These are phyloP conservation scores for Sarocladium brachiariae DNA, from an alignment of 2,329 filamentous ascomycete species.

Conservation along the genomic window DNA sequence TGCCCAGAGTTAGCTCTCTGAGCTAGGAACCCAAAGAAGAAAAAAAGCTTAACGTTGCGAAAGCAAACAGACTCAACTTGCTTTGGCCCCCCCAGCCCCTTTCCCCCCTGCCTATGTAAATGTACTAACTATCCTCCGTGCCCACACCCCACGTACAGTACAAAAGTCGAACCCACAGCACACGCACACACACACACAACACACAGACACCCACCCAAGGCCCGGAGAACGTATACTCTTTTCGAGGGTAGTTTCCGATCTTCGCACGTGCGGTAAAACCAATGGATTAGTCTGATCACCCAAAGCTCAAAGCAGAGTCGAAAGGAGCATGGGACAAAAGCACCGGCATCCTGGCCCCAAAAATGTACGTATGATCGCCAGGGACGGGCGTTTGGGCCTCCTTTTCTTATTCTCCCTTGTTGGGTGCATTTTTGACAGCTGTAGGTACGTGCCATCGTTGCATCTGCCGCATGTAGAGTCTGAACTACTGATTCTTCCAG, in stretches of 20 bases:
- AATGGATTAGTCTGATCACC: neutral
- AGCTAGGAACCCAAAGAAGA: no score
- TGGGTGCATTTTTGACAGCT: neutral
- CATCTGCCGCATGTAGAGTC: no score
- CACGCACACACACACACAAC: neutral
- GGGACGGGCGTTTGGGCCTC: neutral
- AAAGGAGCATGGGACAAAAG: no score
- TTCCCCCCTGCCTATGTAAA: no score
- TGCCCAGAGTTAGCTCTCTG: no score
- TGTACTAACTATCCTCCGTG: no score
- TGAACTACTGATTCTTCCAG: no score
- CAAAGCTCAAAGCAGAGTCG: no score
- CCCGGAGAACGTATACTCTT: conserved; percentile 9
- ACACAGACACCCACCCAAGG: neutral
- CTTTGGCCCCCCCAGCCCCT: neutral
- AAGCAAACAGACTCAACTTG: neutral
- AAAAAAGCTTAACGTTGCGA: conserved; percentile 1
- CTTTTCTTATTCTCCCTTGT: neutral
- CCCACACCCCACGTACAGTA: no score
- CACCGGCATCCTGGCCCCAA: neutral
- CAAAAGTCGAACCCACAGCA: neutral
- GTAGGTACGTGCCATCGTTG: no score
- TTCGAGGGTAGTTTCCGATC: conserved; percentile 8
- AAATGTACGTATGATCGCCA: neutral
- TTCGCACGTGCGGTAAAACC: conserved; percentile 3